These are phyloP conservation scores for Phytophthora citrophthora DNA, from an alignment of 352 stramenopile genomes.

Conservation along the genomic window DNA sequence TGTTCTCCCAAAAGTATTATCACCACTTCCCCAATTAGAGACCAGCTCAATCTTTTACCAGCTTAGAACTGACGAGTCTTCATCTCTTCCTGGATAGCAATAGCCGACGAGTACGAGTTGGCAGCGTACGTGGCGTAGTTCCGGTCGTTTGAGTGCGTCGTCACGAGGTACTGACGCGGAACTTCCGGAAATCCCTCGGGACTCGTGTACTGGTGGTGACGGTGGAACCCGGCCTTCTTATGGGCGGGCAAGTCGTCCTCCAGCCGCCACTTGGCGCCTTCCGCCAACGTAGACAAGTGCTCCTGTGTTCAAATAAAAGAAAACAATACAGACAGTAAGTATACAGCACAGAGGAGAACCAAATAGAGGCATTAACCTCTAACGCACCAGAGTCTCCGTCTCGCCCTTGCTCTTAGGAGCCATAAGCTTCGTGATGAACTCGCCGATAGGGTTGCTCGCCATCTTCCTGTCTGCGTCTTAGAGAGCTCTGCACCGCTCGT, in stretches of 20 bases:
- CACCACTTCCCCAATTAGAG: conserved; percentile 3
- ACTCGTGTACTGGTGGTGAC: conserved; percentile 62
- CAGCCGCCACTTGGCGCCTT: conserved; percentile 73
- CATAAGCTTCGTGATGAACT: conserved; percentile 80
- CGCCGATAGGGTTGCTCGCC: conserved; percentile 69
- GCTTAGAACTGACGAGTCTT: conserved; percentile 83
- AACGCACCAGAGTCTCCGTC: conserved; percentile 53
- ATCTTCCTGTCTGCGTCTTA: conserved; percentile 37
- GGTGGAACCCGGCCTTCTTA: conserved; percentile 69
- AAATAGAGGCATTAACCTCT: not conserved
- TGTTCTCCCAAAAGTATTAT: conserved; percentile 6
- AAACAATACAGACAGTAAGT: not conserved
- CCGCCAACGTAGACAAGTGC: conserved; percentile 56
- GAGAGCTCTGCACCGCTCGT: conserved; percentile 29
- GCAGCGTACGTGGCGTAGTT: conserved; percentile 84
- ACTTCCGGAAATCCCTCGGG: conserved; percentile 76
- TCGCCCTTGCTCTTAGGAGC: conserved; percentile 55
- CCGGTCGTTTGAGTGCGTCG: conserved; percentile 70
- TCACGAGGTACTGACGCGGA: conserved; percentile 74
- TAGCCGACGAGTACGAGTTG: conserved; percentile 88
- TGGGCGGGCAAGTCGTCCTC: conserved; percentile 62
- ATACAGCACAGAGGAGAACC: not conserved
- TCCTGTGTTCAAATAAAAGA: conserved; percentile 21
- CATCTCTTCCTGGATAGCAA: conserved; percentile 81
- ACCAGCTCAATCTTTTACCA: conserved; percentile 4